Base-by-base conservation (phyloP, 179 eudicot species). In the Kewa caespitosa region DNA sequence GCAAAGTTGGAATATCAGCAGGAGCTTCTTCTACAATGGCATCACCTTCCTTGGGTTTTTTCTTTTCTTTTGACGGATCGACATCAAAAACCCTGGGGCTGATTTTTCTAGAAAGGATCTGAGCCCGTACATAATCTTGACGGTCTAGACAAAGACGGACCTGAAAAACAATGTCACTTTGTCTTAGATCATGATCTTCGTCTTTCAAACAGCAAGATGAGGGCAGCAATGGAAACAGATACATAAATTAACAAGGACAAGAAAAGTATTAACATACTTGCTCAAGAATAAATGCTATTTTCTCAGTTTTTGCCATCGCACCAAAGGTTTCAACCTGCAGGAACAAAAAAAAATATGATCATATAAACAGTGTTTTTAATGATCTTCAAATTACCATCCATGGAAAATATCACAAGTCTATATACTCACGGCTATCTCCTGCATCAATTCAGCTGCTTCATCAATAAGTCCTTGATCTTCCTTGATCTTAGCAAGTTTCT, bases 381-480 rank as follows among this genome's bases (percentile, higher is more conserved):
- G 12, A 33, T 61, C 14, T 1, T 34, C 18, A 2, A 38, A 38
- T 66, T 17, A 18, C 41, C 38, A 30, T 8, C 2, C 70, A 62
- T 39, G n/a, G 55, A 28, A 9, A 67, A 43, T 27, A 48, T 60
- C 30, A 42, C 42, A 55, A 76, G 50, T 22, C 12, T 32, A 32
- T 50, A 42, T 39, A 85, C 97, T 84, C 39, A 94, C 98, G 75
- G 98, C 98, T 78, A 94, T 81, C 88, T 94, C 98, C 84, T 94
- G 98, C 98, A 94, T 94, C 80, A 94, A 81, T 70, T 94, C 97
- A 62, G 98, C 98, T 79, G 98, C 98, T 85, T 94, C 98, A 77
- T 93, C 94, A 39, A 94, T 86, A 54, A 67, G 92, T 41, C 97
- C 97, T 74, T 92, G 97, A 74, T 85, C 97, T 88, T 94, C 98